Evolutionary conservation across 495 filamentous ascomycete species (phyloP).

Genomic region (Annulohypoxylon maeteangense): DNA sequence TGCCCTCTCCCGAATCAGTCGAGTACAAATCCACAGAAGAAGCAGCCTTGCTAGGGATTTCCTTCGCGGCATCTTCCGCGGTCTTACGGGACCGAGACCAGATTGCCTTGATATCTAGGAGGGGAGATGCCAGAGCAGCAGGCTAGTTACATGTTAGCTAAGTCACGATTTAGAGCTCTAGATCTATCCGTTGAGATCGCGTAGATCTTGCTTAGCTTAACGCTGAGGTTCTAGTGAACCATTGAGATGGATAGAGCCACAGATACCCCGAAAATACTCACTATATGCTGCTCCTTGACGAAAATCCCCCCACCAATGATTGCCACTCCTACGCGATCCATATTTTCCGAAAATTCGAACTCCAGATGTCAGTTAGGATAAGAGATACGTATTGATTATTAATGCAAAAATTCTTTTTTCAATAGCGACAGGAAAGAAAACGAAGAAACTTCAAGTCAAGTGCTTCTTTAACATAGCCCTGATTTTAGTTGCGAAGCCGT

Average conservation of each 20-base stretch:
- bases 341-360: constrained; percentile 14
- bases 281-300: constrained; percentile 56
- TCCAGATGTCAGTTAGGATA: neutral
- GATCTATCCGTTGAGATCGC: constrained; percentile 15
- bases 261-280: constrained; percentile 30
- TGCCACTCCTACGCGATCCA: constrained; percentile 66
- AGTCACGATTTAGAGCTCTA: neutral
- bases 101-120: constrained; percentile 66
- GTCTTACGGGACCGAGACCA: constrained; percentile 69
- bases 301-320: constrained; percentile 74
- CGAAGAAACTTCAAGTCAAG: neutral
- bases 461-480: constrained; percentile 1
- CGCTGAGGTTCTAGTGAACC: neutral
- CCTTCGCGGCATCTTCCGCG: constrained; percentile 48
- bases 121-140: constrained; percentile 58
- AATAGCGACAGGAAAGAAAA: neutral
- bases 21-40: constrained; percentile 63
- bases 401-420: neutral
- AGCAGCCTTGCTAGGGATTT: constrained; percentile 45
- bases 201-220: neutral
- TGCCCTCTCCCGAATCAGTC: constrained; percentile 67
- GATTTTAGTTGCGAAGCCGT: constrained; percentile 7
- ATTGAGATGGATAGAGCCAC: neutral
- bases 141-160: constrained; percentile 53
- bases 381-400: neutral